Conservation (phyloP, 2,329 filamentous ascomycete species). For the Epichloe gansuensis region DNA sequence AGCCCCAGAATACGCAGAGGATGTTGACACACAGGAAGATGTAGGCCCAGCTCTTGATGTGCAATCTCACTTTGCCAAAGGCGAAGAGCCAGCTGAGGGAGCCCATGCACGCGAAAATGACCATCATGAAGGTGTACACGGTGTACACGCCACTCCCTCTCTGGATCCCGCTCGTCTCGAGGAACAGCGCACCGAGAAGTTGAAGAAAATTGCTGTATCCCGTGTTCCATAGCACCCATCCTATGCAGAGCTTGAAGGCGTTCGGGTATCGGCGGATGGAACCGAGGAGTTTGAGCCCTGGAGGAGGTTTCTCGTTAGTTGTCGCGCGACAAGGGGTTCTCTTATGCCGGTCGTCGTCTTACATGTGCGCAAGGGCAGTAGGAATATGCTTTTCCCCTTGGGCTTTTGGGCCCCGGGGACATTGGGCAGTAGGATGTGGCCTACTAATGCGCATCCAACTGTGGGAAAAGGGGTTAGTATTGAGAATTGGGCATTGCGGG, state of each 20-base stretch:
- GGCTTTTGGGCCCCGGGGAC: constrained; percentile 8
- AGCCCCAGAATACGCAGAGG: constrained; percentile 11
- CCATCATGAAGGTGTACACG: constrained; percentile 10
- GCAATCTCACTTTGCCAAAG: constrained; percentile 4
- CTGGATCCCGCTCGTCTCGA: constrained; percentile 10
- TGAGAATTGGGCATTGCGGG: neutral
- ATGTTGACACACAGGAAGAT: constrained; percentile 9
- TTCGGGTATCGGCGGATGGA: constrained; percentile 11
- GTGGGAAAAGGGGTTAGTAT: neutral
- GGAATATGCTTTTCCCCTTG: constrained; percentile 6
- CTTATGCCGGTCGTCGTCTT: neutral
- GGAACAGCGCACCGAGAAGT: constrained; percentile 9
- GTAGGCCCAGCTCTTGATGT: constrained; percentile 10
- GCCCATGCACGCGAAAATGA: constrained; percentile 9
- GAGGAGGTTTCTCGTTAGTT: neutral
- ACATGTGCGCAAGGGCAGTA: constrained; percentile 10
- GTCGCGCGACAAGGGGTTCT: neutral
- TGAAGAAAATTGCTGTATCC: constrained; percentile 10
- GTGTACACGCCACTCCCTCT: constrained; percentile 10
- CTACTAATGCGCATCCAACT: constrained; percentile 8
- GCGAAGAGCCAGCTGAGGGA: constrained; percentile 9
- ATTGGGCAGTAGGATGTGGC: constrained; percentile 9
- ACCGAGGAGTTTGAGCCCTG: constrained; percentile 9
- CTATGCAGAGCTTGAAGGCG: constrained; percentile 11
- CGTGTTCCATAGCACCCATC: constrained; percentile 12